These are phyloP conservation scores for Vanilla planifolia DNA, from an alignment of 106 monocot species.

Conservation along the genomic window DNA sequence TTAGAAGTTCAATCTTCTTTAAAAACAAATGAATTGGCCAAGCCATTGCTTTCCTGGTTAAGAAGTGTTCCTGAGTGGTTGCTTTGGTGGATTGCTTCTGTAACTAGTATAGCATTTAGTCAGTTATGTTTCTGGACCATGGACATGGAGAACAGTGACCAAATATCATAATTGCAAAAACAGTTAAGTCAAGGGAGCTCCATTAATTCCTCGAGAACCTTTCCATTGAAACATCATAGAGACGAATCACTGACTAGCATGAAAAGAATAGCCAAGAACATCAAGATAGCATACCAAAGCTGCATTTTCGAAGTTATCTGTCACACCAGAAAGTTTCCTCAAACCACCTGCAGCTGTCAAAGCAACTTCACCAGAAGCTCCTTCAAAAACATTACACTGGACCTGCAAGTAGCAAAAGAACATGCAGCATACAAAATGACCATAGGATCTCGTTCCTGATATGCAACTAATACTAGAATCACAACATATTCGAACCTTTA, in stretches of 20 bases:
- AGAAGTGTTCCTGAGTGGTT: background rate
- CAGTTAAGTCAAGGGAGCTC: no score
- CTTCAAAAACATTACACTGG: slow-evolving; percentile 96
- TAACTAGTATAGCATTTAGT: background rate
- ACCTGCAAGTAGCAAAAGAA: slow-evolving; percentile 39
- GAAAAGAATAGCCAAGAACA: background rate
- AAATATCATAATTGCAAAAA: no score
- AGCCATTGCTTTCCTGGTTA: no score
- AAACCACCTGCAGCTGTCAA: slow-evolving; percentile 84
- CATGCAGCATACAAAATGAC: background rate
- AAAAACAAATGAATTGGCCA: no score
- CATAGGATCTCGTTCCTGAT: no score
- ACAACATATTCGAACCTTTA: background rate
- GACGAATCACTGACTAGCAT: background rate
- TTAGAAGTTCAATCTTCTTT: no score
- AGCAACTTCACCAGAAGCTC: slow-evolving; percentile 68
- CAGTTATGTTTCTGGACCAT: background rate
- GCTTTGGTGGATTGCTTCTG: background rate
- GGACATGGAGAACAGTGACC: background rate
- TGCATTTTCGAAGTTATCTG: slow-evolving; percentile 63
- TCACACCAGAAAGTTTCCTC: slow-evolving; percentile 68
- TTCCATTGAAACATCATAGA: background rate
- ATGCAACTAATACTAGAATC: background rate
- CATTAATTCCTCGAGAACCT: slow-evolving; percentile 1
- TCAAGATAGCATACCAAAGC: slow-evolving; percentile 49